A percentile compares a stretch with the other conserved stretches of the same genome.
Evolutionary conservation across 75 land plant genomes (phyloP).

Genomic region (Azolla pinnata): DNA sequence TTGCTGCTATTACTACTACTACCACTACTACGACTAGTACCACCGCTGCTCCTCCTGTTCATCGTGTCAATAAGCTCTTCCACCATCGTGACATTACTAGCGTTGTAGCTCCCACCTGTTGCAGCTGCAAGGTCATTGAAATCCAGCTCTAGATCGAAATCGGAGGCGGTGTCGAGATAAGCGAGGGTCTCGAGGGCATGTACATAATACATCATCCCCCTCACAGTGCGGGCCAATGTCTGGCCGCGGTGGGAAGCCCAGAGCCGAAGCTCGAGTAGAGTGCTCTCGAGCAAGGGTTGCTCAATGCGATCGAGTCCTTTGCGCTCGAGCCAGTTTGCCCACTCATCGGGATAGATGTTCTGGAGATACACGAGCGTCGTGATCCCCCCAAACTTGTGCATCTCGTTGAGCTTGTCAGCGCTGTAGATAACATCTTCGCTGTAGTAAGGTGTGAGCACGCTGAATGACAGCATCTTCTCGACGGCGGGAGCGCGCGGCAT

Average conservation of each 20-base stretch:
- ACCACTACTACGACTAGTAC: not conserved
- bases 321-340: constrained; percentile 21
- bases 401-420: constrained; percentile 13
- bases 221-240: constrained; percentile 34
- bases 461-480: constrained; percentile 31
- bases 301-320: constrained; percentile 5
- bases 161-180: constrained; percentile 25
- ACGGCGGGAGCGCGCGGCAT: constrained; percentile 38
- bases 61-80: too few relatives aligned
- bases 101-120: constrained; percentile 13
- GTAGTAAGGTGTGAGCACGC: constrained; percentile 33
- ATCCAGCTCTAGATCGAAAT: constrained; percentile 15
- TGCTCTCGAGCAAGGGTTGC: constrained; percentile 4
- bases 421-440: constrained; percentile 25
- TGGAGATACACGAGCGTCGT: constrained; percentile 25
- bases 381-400: constrained; percentile 30
- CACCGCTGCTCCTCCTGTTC: too few relatives aligned
- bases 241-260: constrained; percentile 38
- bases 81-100: too few relatives aligned
- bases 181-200: constrained; percentile 14
- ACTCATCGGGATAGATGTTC: constrained; percentile 22
- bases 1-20: constrained; percentile 25
- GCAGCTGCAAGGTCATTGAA: constrained; percentile 27
- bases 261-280: constrained; percentile 28
- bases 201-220: constrained; percentile 37